Base-by-base conservation (phyloP, 2,329 filamentous ascomycete genomes). In the Colletotrichum caudatum region DNA sequence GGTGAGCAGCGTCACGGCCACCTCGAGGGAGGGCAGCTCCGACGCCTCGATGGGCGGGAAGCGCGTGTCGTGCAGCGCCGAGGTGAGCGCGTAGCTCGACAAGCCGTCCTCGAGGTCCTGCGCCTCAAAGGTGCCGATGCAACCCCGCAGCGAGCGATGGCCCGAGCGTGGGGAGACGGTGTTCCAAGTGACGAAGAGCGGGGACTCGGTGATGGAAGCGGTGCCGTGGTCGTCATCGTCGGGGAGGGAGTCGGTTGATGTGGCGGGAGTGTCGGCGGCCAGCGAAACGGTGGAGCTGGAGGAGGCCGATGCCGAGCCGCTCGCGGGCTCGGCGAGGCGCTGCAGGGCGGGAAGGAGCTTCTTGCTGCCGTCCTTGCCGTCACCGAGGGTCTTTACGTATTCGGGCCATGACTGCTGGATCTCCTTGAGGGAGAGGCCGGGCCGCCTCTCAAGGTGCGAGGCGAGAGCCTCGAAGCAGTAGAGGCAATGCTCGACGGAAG, bases 141-240 rank as follows among this genome's bases (percentile, higher is more conserved):
- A 99, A 71, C 96, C 96, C 71, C 96, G 92, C 53, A 99, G 88
- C 33, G 88, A 88, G 79, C 91, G 91, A 74, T 90, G 83, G 37
- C 90, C 88, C 64, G 80, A 76, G 16, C 77, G 78, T 29, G 85
- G 81, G 9, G 88, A 90, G 66, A 94, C 76, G 0, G 89, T 94
- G 83, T 98, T 97, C 95, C 95, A 98, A 9, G 95, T 97, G 58
- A 99, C 93, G 80, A 98, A 98, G 50, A 98, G 87, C 0, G 95
- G 95, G 73, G 91, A 90, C 53, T 88, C 86, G 69, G 82, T 81
- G 75, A 75, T 74, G 75, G 71, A 74, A 77, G 77, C 72, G 78
- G 78, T 56, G 77, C 75, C 61, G 48, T 75, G 46, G 50, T 74
- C 59, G 48, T 74, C 51, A 57, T 74, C 71, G 48, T 58, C 54